Conservation (phyloP, 2,329 filamentous ascomycete species). For the Ascochyta koolunga region DNA sequence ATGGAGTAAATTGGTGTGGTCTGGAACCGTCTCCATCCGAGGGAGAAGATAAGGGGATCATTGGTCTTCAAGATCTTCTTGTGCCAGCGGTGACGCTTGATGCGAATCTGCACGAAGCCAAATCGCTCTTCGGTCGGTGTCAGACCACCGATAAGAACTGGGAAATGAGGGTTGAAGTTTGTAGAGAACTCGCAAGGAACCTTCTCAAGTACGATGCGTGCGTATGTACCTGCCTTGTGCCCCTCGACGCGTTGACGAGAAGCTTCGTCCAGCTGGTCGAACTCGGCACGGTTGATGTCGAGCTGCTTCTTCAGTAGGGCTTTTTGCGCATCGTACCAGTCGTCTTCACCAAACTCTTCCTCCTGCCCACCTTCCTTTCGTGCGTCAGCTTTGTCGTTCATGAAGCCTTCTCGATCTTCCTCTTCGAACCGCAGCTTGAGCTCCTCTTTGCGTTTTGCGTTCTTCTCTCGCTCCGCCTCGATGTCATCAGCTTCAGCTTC, state of each 20-base stretch:
- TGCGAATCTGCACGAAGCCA: constrained; percentile 91
- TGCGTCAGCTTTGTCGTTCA: constrained; percentile 83
- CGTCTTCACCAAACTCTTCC: constrained; percentile 89
- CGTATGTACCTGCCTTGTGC: constrained; percentile 89
- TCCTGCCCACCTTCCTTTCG: constrained; percentile 70
- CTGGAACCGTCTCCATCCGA: constrained; percentile 96
- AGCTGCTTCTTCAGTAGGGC: constrained; percentile 92
- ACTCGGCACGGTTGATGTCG: constrained; percentile 95
- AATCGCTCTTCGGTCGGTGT: constrained; percentile 93
- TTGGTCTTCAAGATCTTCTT: constrained; percentile 99
- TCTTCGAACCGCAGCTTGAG: constrained; percentile 94
- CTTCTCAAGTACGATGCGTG: constrained; percentile 84
- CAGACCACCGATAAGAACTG: constrained; percentile 89
- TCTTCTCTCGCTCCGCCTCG: constrained; percentile 88
- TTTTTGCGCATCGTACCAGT: constrained; percentile 99
- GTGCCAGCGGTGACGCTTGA: constrained; percentile 98
- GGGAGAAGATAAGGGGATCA: constrained; percentile 93
- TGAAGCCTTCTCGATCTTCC: constrained; percentile 95
- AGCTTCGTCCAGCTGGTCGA: constrained; percentile 81
- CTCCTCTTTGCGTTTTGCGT: constrained; percentile 92
- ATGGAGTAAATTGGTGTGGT: constrained; percentile 92
- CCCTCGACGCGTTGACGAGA: constrained; percentile 87
- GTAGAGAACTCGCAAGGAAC: constrained; percentile 90
- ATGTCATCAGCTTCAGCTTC: constrained; percentile 61
- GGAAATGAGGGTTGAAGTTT: constrained; percentile 80